phyloP scores from a whole-genome alignment of 352 stramenopile species.

The Phytopythium sindhum region DNA sequence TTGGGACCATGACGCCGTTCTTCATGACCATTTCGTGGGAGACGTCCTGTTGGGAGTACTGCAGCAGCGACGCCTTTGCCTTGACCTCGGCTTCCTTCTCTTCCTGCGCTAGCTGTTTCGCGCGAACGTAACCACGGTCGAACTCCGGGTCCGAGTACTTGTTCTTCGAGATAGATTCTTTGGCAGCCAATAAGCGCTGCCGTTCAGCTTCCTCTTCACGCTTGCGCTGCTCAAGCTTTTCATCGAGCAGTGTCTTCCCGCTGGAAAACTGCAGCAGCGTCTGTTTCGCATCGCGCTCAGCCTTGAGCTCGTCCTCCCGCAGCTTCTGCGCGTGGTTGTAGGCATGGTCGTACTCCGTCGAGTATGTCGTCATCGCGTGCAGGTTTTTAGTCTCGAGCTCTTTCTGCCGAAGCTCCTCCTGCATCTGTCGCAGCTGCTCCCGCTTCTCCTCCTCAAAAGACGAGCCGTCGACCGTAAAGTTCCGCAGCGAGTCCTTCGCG shows the following conservation, averaged over 20 bases:
- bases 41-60: slow-evolving; percentile 56
- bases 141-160: slow-evolving; percentile 49
- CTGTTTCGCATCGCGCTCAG: slow-evolving; percentile 37
- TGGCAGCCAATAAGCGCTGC: slow-evolving; percentile 34
- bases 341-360: slow-evolving; percentile 40
- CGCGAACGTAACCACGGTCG: slow-evolving; percentile 49
- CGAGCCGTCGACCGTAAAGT: slow-evolving; percentile 34
- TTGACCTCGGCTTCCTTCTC: slow-evolving; percentile 57
- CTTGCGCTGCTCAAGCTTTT: slow-evolving; percentile 62
- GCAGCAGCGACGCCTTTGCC: slow-evolving; percentile 43
- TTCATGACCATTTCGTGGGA: slow-evolving; percentile 59
- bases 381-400: slow-evolving; percentile 24
- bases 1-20: slow-evolving; percentile 51
- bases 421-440: slow-evolving; percentile 20
- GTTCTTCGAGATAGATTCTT: slow-evolving; percentile 38
- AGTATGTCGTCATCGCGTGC: slow-evolving; percentile 37
- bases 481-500: slow-evolving; percentile 26
- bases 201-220: slow-evolving; percentile 44
- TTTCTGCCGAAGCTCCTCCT: slow-evolving; percentile 4
- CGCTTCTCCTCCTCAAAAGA: slow-evolving; percentile 42
- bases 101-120: slow-evolving; percentile 43
- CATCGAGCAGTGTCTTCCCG: slow-evolving; percentile 57
- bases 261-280: slow-evolving; percentile 30
- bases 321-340: slow-evolving; percentile 53
- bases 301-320: slow-evolving; percentile 34